Conservation (phyloP, 2,329 filamentous ascomycete species). For the Neophaeococcomyces mojaviensis region DNA sequence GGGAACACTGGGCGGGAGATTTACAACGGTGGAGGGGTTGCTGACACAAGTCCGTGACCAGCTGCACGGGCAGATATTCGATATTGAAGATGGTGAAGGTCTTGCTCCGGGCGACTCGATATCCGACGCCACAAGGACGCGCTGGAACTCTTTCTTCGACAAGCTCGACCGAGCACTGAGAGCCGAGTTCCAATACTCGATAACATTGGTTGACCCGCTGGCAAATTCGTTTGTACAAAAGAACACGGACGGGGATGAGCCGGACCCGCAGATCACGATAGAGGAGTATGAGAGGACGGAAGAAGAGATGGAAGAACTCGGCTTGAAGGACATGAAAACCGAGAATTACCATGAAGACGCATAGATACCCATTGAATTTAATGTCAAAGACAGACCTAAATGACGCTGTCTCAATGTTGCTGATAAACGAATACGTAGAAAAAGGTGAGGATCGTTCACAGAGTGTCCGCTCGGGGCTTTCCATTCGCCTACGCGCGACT, state of each 20-base stretch:
- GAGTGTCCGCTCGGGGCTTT: too few relatives aligned
- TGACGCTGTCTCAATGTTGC: not conserved
- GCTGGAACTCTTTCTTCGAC: slow-evolving; percentile 76
- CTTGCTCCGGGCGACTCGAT: slow-evolving; percentile 71
- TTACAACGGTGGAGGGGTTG: slow-evolving; percentile 93
- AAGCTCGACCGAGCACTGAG: slow-evolving; percentile 69
- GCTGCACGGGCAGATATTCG: slow-evolving; percentile 79
- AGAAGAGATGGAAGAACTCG: slow-evolving; percentile 90
- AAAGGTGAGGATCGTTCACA: not conserved
- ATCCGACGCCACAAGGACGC: slow-evolving; percentile 52
- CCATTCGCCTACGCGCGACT: too few relatives aligned
- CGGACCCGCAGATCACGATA: slow-evolving; percentile 72
- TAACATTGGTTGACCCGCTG: slow-evolving; percentile 79
- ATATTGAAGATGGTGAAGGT: slow-evolving; percentile 50
- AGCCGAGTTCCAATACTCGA: slow-evolving; percentile 70
- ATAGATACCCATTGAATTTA: not conserved
- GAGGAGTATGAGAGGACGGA: slow-evolving; percentile 81
- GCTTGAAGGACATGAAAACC: slow-evolving; percentile 83
- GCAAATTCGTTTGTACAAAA: slow-evolving; percentile 93
- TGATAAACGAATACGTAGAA: not conserved
- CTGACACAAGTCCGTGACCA: slow-evolving; percentile 89
- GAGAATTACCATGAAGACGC: slow-evolving; percentile 68
- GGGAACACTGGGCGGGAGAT: slow-evolving; percentile 87
- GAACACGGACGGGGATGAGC: slow-evolving; percentile 56
- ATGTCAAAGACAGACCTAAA: not conserved